Conservation (phyloP, 257 asterid species). For the Ilex aquifolium region DNA sequence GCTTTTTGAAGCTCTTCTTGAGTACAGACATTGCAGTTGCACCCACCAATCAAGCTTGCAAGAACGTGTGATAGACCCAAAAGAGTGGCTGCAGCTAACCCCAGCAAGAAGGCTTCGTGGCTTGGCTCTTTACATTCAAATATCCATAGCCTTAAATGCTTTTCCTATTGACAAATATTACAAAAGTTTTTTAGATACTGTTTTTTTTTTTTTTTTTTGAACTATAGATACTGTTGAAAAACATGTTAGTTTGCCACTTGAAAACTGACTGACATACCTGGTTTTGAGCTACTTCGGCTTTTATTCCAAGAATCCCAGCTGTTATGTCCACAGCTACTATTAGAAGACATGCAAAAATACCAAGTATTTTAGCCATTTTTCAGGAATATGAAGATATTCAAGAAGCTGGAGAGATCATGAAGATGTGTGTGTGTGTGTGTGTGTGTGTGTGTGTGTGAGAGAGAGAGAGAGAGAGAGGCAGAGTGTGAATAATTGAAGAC, state of each 20-base stretch:
- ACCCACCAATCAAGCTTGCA: constrained; percentile 65
- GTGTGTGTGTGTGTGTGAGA: neutral
- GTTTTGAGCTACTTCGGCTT: constrained; percentile 76
- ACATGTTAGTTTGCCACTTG: no score
- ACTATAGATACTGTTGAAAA: no score
- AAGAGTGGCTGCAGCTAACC: constrained; percentile 61
- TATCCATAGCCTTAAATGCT: constrained; percentile 67
- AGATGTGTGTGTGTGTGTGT: neutral
- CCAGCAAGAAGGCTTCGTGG: constrained; percentile 69
- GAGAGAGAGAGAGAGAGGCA: neutral
- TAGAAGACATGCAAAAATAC: constrained; percentile 54
- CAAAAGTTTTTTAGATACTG: no score
- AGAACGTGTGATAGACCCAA: constrained; percentile 58
- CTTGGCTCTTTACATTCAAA: constrained; percentile 90
- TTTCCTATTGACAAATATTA: constrained; percentile 32
- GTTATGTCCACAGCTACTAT: constrained; percentile 60
- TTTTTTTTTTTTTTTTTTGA: no score
- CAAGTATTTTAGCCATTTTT: constrained; percentile 49
- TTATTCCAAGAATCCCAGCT: constrained; percentile 74
- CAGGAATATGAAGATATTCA: neutral
- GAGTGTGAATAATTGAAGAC: neutral
- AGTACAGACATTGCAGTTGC: constrained; percentile 37
- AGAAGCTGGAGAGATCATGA: constrained; percentile 3
- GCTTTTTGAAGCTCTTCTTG: constrained; percentile 41
- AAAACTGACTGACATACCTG: constrained; percentile 29